phyloP scores from a whole-genome alignment of 176 grass and related monocot genomes.

The Cenchrus fungigraminus region DNA sequence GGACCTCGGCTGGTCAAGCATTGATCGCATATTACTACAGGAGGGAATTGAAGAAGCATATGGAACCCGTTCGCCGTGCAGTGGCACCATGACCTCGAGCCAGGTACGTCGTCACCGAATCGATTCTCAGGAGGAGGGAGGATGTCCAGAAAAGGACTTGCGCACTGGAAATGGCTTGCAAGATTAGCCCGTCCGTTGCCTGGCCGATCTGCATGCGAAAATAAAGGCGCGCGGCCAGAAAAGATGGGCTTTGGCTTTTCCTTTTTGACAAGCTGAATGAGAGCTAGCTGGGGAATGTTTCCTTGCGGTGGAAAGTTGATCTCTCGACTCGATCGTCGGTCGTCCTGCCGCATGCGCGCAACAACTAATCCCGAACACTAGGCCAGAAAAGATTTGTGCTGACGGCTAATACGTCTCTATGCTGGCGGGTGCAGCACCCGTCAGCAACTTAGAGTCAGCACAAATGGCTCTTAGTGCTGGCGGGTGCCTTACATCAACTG shows the following conservation, averaged over 20 bases:
- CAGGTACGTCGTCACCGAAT: constrained; percentile 19
- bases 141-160: constrained; percentile 15
- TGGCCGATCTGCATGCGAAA: neutral
- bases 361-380: neutral
- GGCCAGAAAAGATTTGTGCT: too few relatives aligned
- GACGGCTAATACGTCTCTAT: too few relatives aligned
- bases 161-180: neutral
- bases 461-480: too few relatives aligned
- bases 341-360: neutral
- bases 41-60: neutral
- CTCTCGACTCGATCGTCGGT: neutral
- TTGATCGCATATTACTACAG: neutral
- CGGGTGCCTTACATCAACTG: too few relatives aligned
- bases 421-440: too few relatives aligned
- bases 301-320: neutral
- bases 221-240: neutral
- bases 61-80: neutral
- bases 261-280: neutral
- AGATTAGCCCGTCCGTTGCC: neutral
- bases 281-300: neutral
- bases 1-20: neutral
- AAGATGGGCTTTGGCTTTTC: neutral
- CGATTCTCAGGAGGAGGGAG: constrained; percentile 13
- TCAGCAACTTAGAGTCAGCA: too few relatives aligned
- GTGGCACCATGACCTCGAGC: constrained; percentile 8